phyloP scores from a whole-genome alignment of 164 flowering plant genomes.

The Vitis amurensis region DNA sequence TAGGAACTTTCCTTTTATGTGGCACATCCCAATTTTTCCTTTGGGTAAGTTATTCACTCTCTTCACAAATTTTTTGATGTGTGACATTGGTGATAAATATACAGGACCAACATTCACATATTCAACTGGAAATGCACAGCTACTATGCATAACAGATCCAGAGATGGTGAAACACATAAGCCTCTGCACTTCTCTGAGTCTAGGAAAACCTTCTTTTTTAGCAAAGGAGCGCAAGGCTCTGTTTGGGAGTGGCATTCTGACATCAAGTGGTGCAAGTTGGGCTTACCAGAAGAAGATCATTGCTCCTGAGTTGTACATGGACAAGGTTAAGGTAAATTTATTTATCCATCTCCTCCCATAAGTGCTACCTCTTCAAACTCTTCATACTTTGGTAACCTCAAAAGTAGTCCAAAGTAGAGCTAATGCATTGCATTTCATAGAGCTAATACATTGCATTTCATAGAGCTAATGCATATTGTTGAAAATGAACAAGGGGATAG shows the following conservation, averaged over 20 bases:
- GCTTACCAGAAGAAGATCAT: slow-evolving; percentile 15
- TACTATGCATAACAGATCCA: slow-evolving; percentile 2
- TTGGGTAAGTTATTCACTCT: too few species aligned
- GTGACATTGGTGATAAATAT: not conserved
- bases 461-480: not conserved
- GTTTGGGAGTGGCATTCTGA: slow-evolving; percentile 10
- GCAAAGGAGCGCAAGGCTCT: not conserved
- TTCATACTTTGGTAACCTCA: too few species aligned
- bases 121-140: slow-evolving; percentile 15
- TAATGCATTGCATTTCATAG: too few species aligned
- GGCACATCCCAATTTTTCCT: too few species aligned
- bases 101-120: slow-evolving; percentile 5
- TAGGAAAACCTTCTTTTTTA: slow-evolving; percentile 5
- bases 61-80: too few species aligned
- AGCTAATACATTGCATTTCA: not conserved
- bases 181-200: slow-evolving; percentile 8
- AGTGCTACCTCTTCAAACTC: too few species aligned
- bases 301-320: slow-evolving; percentile 21
- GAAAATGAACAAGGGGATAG: too few species aligned
- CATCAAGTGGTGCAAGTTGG: slow-evolving; percentile 18
- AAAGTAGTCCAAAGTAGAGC: too few species aligned
- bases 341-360: not conserved
- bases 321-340: slow-evolving; percentile 18
- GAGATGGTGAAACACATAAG: slow-evolving; percentile 9
- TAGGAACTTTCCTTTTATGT: too few species aligned